Evolutionary conservation across 495 filamentous ascomycete species (phyloP), one percentile per base, ranked within the genome.

Genomic region (Talaromyces nanjingensis): DNA sequence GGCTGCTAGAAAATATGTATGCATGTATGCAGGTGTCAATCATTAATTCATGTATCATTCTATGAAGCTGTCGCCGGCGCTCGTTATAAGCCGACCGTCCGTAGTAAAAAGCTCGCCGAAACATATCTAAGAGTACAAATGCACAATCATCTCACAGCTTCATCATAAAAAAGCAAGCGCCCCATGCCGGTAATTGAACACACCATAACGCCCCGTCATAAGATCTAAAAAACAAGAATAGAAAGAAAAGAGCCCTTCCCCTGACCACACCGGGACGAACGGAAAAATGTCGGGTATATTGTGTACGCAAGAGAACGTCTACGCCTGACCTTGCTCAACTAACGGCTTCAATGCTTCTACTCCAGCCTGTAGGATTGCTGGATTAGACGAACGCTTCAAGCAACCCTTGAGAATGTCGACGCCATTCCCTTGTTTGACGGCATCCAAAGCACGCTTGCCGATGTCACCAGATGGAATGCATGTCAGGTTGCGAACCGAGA

Each of bases 311-410:
- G 57, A 60, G 18, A 49, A 18, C 18, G 57, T 34, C 25, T 18
- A 62, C 12, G 60, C 33, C 64, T 24, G 34, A 24, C 42, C 63
- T 53, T 76, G 70, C 65, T 79, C 76, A 47, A 89, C 74, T 63
- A 90, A 66, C 29, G 78, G 71, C 69, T 89, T 87, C 66, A 90
- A 72, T 3, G 84, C 83, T 68, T 88, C 80, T 14, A 90, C 81
- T 0, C 83, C 83, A 4, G 84, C 76, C 73, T 89, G 81, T 9
- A 92, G 72, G 25, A 91, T 84, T 49, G 86, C 84, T 16, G 83
- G 76, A 54, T 84, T 84, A 62, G 82, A 76, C 3, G 85, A 86
- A 70, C 82, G 83, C 78, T 87, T 88, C 7, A 89, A 76, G 63
- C 84, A 86, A 57, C 80, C 80, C 62, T 82, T 88, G 65, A 92